These are phyloP conservation scores for Talaromyces albobiverticillius DNA, from an alignment of 2,329 filamentous ascomycete species.

Conservation along the genomic window DNA sequence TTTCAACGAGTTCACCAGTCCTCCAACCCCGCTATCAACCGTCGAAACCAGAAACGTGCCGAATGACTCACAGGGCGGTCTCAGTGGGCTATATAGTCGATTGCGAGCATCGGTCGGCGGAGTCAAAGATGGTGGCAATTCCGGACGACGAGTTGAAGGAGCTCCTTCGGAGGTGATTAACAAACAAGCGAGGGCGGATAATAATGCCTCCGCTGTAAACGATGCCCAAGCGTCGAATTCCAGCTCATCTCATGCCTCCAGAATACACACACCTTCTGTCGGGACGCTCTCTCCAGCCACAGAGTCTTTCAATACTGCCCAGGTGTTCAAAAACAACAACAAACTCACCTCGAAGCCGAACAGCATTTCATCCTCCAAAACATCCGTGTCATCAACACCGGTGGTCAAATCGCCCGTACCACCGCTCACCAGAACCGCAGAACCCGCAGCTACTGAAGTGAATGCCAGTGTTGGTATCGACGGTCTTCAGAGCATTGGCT, in stretches of 20 bases:
- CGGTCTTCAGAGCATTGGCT: slow-evolving; percentile 25
- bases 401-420: slow-evolving; percentile 37
- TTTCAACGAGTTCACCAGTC: slow-evolving; percentile 80
- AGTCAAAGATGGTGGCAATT: slow-evolving; percentile 52
- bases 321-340: slow-evolving; percentile 30
- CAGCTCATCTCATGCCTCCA: slow-evolving; percentile 35
- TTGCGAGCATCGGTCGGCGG: slow-evolving; percentile 78
- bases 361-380: slow-evolving; percentile 41
- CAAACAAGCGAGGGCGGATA: slow-evolving; percentile 5
- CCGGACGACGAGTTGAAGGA: slow-evolving; percentile 22
- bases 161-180: slow-evolving; percentile 23
- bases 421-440: slow-evolving; percentile 42
- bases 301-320: slow-evolving; percentile 24
- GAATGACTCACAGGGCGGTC: slow-evolving; percentile 75
- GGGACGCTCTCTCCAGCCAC: slow-evolving; percentile 28
- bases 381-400: slow-evolving; percentile 30
- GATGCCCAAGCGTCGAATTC: slow-evolving; percentile 26
- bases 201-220: slow-evolving; percentile 15
- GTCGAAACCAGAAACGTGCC: slow-evolving; percentile 63
- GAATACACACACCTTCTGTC: slow-evolving; percentile 35
- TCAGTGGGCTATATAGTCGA: slow-evolving; percentile 85
- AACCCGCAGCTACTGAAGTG: slow-evolving; percentile 45
- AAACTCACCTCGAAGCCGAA: slow-evolving; percentile 41
- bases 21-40: slow-evolving; percentile 60
- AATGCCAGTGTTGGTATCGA: slow-evolving; percentile 38